phyloP scores from a whole-genome alignment of 371 early-diverging fungal genomes.

The Apophysomyces variabilis region DNA sequence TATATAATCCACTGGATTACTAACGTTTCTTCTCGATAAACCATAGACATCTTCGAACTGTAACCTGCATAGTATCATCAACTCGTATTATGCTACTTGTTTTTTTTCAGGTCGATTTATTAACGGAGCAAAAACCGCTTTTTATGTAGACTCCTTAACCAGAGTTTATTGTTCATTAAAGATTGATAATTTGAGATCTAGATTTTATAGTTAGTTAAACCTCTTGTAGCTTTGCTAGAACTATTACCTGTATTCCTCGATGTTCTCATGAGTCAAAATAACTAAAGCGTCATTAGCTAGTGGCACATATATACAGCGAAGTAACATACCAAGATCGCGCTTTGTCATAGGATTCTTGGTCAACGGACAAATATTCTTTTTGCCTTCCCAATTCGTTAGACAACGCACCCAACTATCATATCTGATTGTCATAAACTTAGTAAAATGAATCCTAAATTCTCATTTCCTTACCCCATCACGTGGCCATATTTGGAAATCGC shows the following conservation, averaged over 20 bases:
- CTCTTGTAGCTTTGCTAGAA: not conserved
- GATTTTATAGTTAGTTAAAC: not conserved
- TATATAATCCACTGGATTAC: no score
- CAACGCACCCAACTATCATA: conserved; percentile 95
- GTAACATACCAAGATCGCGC: conserved; percentile 71
- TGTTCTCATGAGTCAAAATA: conserved; percentile 82
- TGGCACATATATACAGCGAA: not conserved
- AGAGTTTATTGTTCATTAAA: not conserved
- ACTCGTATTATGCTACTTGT: no score
- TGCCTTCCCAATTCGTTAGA: conserved; percentile 76
- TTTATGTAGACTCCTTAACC: no score
- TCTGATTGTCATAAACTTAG: conserved; percentile 19
- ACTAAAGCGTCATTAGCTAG: conserved; percentile 33
- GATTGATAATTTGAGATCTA: conserved; percentile 8
- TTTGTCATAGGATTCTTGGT: conserved; percentile 92
- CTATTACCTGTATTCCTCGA: conserved; percentile 73
- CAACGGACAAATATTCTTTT: conserved; percentile 89
- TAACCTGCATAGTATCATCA: no score
- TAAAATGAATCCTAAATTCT: not conserved
- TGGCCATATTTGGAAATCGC: conserved; percentile 96
- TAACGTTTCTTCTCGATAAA: no score
- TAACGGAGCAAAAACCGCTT: no score
- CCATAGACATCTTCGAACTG: no score
- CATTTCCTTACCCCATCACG: conserved; percentile 79
- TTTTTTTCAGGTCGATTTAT: no score